Evolutionary conservation across 2,329 filamentous ascomycete species (phyloP).

Genomic region (Claviceps pazoutovae): DNA sequence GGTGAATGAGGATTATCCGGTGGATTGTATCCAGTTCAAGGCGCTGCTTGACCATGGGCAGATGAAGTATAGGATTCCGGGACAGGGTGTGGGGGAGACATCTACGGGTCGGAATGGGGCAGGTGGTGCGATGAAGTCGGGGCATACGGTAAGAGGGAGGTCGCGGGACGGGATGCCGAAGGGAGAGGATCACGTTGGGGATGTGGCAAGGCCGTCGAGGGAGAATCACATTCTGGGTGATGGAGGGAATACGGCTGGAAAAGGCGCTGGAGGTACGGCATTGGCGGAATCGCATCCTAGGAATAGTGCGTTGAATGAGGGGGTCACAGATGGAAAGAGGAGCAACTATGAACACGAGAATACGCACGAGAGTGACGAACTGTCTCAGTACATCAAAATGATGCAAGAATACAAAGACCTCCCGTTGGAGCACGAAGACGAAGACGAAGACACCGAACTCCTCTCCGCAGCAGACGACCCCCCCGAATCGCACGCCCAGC

Average conservation of each 20-base stretch:
- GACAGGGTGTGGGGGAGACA: constrained; percentile 20
- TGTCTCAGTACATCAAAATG: constrained; percentile 51
- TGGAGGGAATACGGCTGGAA: constrained; percentile 7
- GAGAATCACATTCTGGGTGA: constrained; percentile 19
- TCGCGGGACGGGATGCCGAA: constrained; percentile 12
- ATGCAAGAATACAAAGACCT: constrained; percentile 46
- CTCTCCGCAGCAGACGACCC: not conserved
- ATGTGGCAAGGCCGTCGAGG: constrained; percentile 22
- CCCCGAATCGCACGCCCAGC: no score
- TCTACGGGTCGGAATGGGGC: not conserved
- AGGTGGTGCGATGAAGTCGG: not conserved
- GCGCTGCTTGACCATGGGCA: constrained; percentile 44
- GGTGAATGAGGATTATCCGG: constrained; percentile 54
- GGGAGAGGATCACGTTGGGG: constrained; percentile 25
- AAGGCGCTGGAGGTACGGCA: constrained; percentile 5
- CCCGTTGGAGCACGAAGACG: constrained; percentile 37
- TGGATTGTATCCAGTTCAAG: constrained; percentile 51
- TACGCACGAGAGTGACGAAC: constrained; percentile 29
- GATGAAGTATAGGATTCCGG: constrained; percentile 44
- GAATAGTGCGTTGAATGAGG: not conserved
- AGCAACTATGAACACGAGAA: no score
- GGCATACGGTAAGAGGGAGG: not conserved
- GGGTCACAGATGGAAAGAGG: not conserved
- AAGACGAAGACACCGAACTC: constrained; percentile 22
- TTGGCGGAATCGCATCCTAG: constrained; percentile 13